Evolutionary conservation across 129 eudicot genomes (phyloP), one percentile per base, ranked within the genome.

Genomic region (Flaveria sonorensis): DNA sequence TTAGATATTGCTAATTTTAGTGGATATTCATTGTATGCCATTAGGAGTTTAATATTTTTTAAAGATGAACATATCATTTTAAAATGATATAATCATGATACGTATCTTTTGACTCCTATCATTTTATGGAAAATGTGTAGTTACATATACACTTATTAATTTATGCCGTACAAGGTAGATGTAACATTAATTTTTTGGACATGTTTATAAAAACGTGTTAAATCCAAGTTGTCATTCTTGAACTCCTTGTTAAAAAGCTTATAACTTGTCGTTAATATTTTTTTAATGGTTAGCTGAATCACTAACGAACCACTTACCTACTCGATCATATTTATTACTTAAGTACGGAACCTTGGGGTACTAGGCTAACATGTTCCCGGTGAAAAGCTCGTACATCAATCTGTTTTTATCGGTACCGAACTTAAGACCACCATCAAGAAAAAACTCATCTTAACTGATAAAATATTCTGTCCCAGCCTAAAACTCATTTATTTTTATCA

Each of bases 81-180:
- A 23, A 4, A 23, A 23, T 59, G 4, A 10, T 59, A 59, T 59
- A 21, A 10, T 59, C 2, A 59, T 24, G 23, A 56, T 11, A 60
- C 39, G 66, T 24, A 60, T 60, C 66, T 11, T 60, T 60, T 60
- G 0, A 60, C 24, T 60, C 66, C n/a, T 60, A 60, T 23, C n/a
- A 24, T 23, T 23, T 60, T 60, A 60, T 60, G 66, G 16, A 20
- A 59, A 59, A 59, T 21, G 6, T 59, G 16, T 24, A 24, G 2
- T 60, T 60, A 23, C n/a, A 1, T 24, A 60, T 24, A 24, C 16
- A 24, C 13, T 14, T 16, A 50, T 1, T 50, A n/a, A 15, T 14
- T 60, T 60, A 36, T 36, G 40, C 1, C 40, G 40, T 36, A 36
- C 40, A 36, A 36, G 40, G 40, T 10, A 10, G 12, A 57, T 57